Evolutionary conservation across 2,329 filamentous ascomycete species (phyloP).

Genomic region (Dactylellina leptospora): DNA sequence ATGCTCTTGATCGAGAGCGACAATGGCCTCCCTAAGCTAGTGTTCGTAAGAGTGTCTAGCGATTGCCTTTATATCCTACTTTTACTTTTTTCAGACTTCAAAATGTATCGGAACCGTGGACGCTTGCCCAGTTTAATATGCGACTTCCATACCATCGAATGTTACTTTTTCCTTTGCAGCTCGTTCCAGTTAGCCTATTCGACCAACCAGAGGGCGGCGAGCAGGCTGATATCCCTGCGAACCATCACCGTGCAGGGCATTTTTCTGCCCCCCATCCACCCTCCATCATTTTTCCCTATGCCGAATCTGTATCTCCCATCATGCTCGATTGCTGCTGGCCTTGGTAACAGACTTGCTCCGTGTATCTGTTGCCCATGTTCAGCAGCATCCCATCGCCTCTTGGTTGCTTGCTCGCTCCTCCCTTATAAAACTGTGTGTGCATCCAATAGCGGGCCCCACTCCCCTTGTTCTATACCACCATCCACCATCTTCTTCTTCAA

Average conservation of each 20-base stretch:
- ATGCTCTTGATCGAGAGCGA: conserved; percentile 1
- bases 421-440: conserved; percentile 30
- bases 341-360: conserved; percentile 19
- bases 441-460: conserved; percentile 45
- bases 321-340: conserved; percentile 16
- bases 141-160: conserved; percentile 49
- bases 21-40: not conserved
- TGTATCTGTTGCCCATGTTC: conserved; percentile 32
- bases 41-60: not conserved
- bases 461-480: conserved; percentile 53
- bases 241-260: conserved; percentile 51
- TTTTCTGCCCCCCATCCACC: conserved; percentile 50
- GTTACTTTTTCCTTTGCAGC: conserved; percentile 44
- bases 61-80: conserved; percentile 29
- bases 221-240: conserved; percentile 41
- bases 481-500: conserved; percentile 7
- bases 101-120: conserved; percentile 50
- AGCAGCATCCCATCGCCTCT: conserved; percentile 24
- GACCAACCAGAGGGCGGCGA: conserved; percentile 48
- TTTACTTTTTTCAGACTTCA: conserved; percentile 41
- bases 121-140: conserved; percentile 50
- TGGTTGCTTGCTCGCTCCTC: conserved; percentile 4
- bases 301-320: conserved; percentile 52
- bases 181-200: conserved; percentile 53
- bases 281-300: conserved; percentile 49